These are phyloP conservation scores for Globisporangium lucens DNA, from an alignment of 352 stramenopile species.

Conservation along the genomic window DNA sequence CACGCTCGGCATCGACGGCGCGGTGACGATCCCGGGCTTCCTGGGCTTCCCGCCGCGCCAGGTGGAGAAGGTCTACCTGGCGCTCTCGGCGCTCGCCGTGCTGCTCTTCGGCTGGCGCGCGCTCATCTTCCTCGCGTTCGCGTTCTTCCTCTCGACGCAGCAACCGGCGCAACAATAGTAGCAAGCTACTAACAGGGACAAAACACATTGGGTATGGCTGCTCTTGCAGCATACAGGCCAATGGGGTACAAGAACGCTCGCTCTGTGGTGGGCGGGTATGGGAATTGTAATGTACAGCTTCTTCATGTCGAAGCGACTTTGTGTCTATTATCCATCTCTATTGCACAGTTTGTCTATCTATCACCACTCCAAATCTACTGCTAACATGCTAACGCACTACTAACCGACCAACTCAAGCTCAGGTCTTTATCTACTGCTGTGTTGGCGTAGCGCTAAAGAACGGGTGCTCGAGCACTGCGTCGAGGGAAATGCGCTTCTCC, in stretches of 20 bases:
- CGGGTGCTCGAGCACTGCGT: conserved; percentile 34
- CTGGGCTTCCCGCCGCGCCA: conserved; percentile 47
- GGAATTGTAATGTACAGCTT: conserved; percentile 7
- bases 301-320: background rate
- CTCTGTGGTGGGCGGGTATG: background rate
- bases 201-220: background rate
- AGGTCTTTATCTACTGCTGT: background rate
- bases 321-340: background rate
- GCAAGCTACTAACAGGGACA: background rate
- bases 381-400: background rate
- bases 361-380: background rate
- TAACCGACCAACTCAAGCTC: background rate
- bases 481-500: conserved; percentile 34
- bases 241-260: background rate
- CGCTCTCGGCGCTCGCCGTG: conserved; percentile 48
- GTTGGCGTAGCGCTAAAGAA: conserved; percentile 21
- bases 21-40: conserved; percentile 56
- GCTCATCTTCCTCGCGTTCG: conserved; percentile 66
- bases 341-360: background rate
- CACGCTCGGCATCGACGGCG: conserved; percentile 58
- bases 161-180: conserved; percentile 19
- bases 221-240: background rate
- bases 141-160: conserved; percentile 59
- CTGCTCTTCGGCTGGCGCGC: conserved; percentile 71
- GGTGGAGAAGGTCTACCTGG: conserved; percentile 73